Conservation (phyloP, 140 eudicot species). For the Flaveria floridana region DNA sequence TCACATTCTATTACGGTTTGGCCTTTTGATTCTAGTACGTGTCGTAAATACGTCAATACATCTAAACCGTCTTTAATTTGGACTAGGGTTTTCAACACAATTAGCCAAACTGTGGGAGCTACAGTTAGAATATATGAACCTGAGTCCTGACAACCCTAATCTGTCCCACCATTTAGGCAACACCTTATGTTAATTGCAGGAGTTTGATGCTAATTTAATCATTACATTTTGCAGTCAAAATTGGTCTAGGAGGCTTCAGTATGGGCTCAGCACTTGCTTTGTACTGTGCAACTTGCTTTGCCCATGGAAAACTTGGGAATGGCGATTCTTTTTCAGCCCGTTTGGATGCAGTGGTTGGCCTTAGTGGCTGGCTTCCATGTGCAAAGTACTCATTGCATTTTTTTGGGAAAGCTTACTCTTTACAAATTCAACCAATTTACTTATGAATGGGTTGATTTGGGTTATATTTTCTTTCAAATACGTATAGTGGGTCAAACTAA, state of each 20-base stretch:
- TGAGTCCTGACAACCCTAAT: too few species aligned
- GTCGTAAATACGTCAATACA: too few species aligned
- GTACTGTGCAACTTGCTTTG: constrained; percentile 66
- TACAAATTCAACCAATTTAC: constrained; percentile 2
- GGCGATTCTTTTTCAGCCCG: constrained; percentile 49
- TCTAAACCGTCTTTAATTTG: too few species aligned
- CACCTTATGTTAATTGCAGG: background rate
- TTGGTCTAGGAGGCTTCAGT: constrained; percentile 92
- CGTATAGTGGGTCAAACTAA: background rate
- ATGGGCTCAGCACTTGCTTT: constrained; percentile 91
- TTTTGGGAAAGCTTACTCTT: background rate
- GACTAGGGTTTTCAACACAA: too few species aligned
- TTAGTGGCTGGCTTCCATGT: constrained; percentile 96
- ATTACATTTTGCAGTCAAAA: constrained; percentile 54
- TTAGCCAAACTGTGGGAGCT: too few species aligned
- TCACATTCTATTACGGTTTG: too few species aligned
- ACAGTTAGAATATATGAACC: too few species aligned
- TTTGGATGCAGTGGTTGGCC: constrained; percentile 81
- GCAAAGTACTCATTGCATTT: constrained; percentile 47
- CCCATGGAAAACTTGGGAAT: constrained; percentile 65
- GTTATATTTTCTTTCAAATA: background rate
- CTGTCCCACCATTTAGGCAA: too few species aligned
- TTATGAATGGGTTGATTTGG: background rate
- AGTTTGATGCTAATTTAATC: constrained; percentile 14
- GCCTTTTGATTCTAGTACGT: too few species aligned